These are phyloP conservation scores for Pelagomonas calceolata DNA, from an alignment of 108 stramenopile species.

Conservation along the genomic window DNA sequence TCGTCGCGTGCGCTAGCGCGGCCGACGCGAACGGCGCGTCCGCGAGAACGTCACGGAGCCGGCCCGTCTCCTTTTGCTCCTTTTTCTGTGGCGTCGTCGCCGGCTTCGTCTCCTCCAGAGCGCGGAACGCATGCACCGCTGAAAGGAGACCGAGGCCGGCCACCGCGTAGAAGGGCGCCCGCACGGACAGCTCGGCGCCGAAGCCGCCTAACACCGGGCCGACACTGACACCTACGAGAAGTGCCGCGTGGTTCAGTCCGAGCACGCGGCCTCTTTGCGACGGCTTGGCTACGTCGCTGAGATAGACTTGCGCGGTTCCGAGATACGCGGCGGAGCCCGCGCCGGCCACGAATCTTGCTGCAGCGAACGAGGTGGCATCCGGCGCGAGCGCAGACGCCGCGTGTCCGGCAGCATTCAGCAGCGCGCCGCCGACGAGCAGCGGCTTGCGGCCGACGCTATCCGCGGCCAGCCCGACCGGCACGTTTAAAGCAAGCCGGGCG, in stretches of 20 bases:
- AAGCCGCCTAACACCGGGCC: background rate
- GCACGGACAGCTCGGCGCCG: background rate
- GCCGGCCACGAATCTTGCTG: background rate
- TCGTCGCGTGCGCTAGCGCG: background rate
- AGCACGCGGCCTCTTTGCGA: background rate
- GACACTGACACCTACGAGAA: background rate
- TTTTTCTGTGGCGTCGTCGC: too few species aligned
- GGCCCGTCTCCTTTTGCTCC: too few species aligned
- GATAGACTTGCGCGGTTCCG: background rate
- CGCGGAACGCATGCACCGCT: background rate
- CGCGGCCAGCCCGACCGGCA: background rate
- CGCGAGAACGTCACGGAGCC: background rate
- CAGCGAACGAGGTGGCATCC: background rate
- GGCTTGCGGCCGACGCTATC: background rate
- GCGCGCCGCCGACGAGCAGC: background rate
- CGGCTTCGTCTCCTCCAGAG: too few species aligned
- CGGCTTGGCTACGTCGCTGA: background rate
- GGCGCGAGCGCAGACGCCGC: background rate
- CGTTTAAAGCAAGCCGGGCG: background rate
- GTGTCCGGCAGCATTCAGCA: background rate
- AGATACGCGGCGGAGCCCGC: background rate
- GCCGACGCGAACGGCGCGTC: background rate
- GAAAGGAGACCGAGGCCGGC: background rate
- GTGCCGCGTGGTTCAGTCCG: background rate
- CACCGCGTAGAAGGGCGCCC: background rate